A percentile compares a stretch with the other conserved stretches of the same genome.
Evolutionary conservation across 768 basidiomycete genomes (phyloP).

Genomic region (Suillus ampliporus): DNA sequence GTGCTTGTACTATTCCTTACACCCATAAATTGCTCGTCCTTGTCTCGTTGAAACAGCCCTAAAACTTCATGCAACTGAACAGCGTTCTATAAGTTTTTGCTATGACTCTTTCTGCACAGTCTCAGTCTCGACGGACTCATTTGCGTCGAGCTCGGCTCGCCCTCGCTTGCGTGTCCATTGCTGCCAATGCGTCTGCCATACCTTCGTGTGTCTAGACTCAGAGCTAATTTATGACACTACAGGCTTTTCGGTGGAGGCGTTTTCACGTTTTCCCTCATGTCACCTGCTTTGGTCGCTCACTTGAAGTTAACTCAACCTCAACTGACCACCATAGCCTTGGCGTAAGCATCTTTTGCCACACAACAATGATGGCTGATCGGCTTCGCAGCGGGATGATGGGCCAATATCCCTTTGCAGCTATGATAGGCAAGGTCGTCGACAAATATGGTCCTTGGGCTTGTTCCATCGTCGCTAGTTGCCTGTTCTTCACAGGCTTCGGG

Average conservation of each 20-base stretch:
- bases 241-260: constrained; percentile 83
- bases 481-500: constrained; percentile 67
- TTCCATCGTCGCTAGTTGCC: constrained; percentile 63
- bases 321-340: constrained; percentile 76
- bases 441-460: constrained; percentile 68
- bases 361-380: constrained; percentile 8
- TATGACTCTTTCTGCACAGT: constrained; percentile 3
- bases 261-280: constrained; percentile 78
- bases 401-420: constrained; percentile 76
- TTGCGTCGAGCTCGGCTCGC: constrained; percentile 32
- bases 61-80: background rate
- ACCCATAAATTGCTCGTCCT: no score
- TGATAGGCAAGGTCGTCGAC: constrained; percentile 75
- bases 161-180: constrained; percentile 58
- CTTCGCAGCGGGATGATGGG: constrained; percentile 74
- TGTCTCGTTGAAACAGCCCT: background rate
- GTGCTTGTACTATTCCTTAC: no score
- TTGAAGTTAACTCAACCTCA: constrained; percentile 77
- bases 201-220: background rate
- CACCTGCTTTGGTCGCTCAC: constrained; percentile 62
- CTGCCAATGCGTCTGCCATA: constrained; percentile 62
- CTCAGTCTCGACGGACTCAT: constrained; percentile 10
- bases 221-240: background rate
- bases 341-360: constrained; percentile 49
- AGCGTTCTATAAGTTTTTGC: constrained; percentile 1